Conservation (phyloP, 2,329 filamentous ascomycete species). For the Westerdykella aurantiaca region DNA sequence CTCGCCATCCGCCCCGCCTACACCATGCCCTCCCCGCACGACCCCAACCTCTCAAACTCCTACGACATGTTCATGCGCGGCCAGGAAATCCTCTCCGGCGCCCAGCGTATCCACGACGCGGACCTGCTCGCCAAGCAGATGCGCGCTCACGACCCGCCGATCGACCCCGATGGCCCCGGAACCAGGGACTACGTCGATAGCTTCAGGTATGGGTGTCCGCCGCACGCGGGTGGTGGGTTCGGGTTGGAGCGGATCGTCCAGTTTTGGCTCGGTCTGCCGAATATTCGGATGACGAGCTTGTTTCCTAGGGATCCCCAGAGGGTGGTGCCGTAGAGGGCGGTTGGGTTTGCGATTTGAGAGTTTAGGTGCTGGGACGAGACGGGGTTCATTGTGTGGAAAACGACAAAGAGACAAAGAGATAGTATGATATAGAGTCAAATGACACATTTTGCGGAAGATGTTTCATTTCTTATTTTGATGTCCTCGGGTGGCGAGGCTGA, state of each 20-base stretch:
- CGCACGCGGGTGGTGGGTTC: conserved; percentile 60
- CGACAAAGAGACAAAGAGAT: too few relatives aligned
- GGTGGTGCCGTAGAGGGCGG: conserved; percentile 38
- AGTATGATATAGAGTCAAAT: too few relatives aligned
- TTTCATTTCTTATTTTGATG: too few relatives aligned
- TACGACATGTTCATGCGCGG: conserved; percentile 69
- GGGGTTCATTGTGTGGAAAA: too few relatives aligned
- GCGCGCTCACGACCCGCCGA: conserved; percentile 50
- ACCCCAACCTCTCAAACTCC: conserved; percentile 51
- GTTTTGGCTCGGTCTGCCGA: conserved; percentile 60
- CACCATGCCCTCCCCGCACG: conserved; percentile 61
- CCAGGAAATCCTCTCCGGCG: conserved; percentile 63
- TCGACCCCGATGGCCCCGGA: conserved; percentile 54
- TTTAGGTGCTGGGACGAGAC: background rate
- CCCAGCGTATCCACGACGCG: conserved; percentile 61
- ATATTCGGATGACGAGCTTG: conserved; percentile 56
- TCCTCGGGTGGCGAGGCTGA: too few relatives aligned
- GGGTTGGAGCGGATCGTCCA: conserved; percentile 62
- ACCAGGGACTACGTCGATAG: conserved; percentile 60
- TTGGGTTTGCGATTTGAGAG: background rate
- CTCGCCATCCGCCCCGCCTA: conserved; percentile 85
- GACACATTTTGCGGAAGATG: too few relatives aligned
- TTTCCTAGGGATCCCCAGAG: conserved; percentile 61
- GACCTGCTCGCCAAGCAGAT: conserved; percentile 54
- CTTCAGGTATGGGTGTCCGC: conserved; percentile 59